These are phyloP conservation scores for Penicillium pulvis DNA, from an alignment of 495 filamentous ascomycete species.

Conservation along the genomic window DNA sequence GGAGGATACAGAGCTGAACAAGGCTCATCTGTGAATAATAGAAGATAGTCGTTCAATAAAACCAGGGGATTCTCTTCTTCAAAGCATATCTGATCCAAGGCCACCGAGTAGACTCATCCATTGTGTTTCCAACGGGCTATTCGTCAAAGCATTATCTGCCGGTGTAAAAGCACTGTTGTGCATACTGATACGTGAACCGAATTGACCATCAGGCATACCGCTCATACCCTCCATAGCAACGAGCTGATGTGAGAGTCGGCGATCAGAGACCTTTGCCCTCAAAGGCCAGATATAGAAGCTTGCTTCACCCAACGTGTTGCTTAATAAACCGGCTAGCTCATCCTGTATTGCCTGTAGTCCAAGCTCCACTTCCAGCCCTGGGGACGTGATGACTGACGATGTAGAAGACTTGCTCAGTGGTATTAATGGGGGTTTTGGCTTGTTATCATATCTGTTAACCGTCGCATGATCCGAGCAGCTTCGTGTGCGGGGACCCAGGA, in stretches of 20 bases:
- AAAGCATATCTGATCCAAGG: conserved; percentile 16
- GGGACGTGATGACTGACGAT: not conserved
- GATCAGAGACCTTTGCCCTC: conserved; percentile 8
- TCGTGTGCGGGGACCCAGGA: conserved; percentile 12
- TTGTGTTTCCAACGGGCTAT: conserved; percentile 9
- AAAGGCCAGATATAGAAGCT: conserved; percentile 12
- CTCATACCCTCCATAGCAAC: not conserved
- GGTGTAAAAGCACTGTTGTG: not conserved
- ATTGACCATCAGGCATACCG: not conserved
- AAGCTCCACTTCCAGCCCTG: conserved; percentile 1
- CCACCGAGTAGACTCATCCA: conserved; percentile 13
- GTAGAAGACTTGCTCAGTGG: conserved; percentile 4
- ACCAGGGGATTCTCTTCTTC: too few relatives aligned
- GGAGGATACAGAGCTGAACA: not conserved
- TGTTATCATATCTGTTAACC: conserved; percentile 1
- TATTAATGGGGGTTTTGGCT: conserved; percentile 4
- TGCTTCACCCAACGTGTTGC: conserved; percentile 9
- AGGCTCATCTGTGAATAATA: conserved; percentile 10
- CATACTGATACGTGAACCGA: not conserved
- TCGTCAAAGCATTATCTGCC: not conserved
- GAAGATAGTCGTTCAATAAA: too few relatives aligned
- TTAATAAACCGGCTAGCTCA: conserved; percentile 5
- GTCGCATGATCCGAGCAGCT: conserved; percentile 2
- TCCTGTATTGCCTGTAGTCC: conserved; percentile 8
- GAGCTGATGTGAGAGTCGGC: not conserved